Base-by-base conservation (phyloP, 2,329 filamentous ascomycete genomes). In the Fusarium nurragi region DNA sequence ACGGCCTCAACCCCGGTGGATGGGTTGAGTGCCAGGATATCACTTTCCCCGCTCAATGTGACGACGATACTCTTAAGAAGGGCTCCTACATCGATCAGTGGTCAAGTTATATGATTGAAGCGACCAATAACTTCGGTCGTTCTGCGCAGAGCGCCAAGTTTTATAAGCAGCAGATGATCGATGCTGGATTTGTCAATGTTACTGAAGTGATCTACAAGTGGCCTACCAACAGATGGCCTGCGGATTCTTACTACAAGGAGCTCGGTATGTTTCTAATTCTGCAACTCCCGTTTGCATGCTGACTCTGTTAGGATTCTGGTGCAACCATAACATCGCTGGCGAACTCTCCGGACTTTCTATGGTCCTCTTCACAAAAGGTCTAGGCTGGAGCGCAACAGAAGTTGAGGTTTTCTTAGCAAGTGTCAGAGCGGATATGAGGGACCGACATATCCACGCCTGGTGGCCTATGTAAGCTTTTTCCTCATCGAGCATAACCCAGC, bases 171-270 rank as follows among this genome's bases (percentile, higher is more conserved):
- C 77, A 80, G 51, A 77, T 87, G 66, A 73, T 75, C 4, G 81
- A 82, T 13, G 83, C 80, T 0, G 86, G 86, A 1, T 88, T 88
- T 61, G 74, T 78, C 40, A 79, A 86, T 51, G 80, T 88, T 0
- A 73, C 74, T 0, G 80, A 85, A 67, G 73, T 78, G 3, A 67
- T 81, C 7, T 82, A 77, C 66, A 83, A 80, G 70, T 81, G 84
- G 75, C 84, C 84, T 1, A 77, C 77, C 30, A 84, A 82, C 64
- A 71, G 76, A 12, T 87, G 85, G 84, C 80, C 84, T 0, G 81
- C 79, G 40, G 80, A 85, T 37, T 76, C 77, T 7, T 79, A 80
- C 23, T 77, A 82, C 46, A 87, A 86, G 68, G 79, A 85, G 46
- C 69, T 85, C 2, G 84, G 84, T 76, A 64, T 21, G 67, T 11